Conservation (phyloP, 257 asterid species). For the Solanum peruvianum region DNA sequence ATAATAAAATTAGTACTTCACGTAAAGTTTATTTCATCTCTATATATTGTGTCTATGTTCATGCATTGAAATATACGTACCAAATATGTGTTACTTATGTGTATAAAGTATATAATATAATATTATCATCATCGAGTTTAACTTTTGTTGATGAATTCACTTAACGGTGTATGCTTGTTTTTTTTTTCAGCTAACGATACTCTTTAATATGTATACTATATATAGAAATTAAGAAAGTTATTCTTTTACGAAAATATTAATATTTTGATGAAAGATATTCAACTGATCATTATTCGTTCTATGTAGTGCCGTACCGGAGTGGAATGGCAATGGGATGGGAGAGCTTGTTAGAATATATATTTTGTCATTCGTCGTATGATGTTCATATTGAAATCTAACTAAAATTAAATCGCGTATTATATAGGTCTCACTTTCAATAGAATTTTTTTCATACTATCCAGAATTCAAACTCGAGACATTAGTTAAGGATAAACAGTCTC, state of each 20-base stretch:
- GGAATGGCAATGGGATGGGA: too few relatives aligned
- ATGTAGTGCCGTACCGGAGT: too few relatives aligned
- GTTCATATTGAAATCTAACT: accelerated
- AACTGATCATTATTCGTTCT: too few relatives aligned
- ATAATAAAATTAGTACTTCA: not conserved
- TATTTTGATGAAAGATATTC: too few relatives aligned
- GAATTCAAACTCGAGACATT: not conserved
- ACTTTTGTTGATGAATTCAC: not conserved
- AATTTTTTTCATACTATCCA: not conserved
- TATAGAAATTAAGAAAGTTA: not conserved
- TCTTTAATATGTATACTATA: too few relatives aligned
- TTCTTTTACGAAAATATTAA: too few relatives aligned
- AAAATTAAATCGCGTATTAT: too few relatives aligned
- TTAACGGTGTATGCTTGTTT: not conserved
- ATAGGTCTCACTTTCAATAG: not conserved
- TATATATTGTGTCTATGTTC: not conserved
- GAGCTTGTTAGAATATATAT: too few relatives aligned
- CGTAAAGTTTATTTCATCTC: not conserved
- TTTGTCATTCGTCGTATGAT: too few relatives aligned
- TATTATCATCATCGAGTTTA: not conserved
- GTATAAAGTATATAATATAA: not conserved
- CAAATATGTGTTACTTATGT: not conserved
- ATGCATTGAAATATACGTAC: not conserved
- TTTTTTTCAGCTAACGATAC: not conserved
- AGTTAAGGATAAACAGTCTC: not conserved